Percentiles rank a stretch among this genome's conserved stretches.
These are phyloP conservation scores for Dacryopinax primogenitus DNA, from an alignment of 768 basidiomycete species.

Conservation along the genomic window DNA sequence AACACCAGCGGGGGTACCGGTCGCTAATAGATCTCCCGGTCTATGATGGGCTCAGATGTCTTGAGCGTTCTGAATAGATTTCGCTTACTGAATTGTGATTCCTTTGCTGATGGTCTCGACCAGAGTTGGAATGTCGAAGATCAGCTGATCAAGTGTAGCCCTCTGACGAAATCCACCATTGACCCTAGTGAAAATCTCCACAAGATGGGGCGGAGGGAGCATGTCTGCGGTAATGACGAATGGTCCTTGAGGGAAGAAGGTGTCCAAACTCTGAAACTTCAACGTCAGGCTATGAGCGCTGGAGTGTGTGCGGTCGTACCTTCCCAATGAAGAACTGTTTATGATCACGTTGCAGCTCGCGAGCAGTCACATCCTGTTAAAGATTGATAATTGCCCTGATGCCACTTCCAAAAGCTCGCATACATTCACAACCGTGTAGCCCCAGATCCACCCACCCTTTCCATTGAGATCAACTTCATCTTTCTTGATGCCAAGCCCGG, in stretches of 20 bases:
- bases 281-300: background rate
- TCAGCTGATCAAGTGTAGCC: conserved; percentile 20
- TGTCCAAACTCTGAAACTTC: conserved; percentile 17
- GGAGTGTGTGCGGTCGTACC: background rate
- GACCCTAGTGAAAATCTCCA: conserved; percentile 18
- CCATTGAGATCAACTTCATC: conserved; percentile 21
- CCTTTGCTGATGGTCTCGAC: conserved; percentile 22
- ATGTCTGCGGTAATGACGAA: conserved; percentile 18
- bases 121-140: conserved; percentile 24
- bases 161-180: conserved; percentile 21
- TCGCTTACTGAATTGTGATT: conserved; percentile 20
- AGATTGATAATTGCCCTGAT: background rate
- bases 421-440: conserved; percentile 16
- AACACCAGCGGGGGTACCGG: conserved; percentile 19
- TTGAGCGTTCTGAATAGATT: background rate
- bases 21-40: conserved; percentile 23
- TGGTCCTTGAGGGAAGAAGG: conserved; percentile 25
- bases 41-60: background rate
- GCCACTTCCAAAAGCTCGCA: background rate
- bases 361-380: conserved; percentile 21
- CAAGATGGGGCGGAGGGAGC: conserved; percentile 11
- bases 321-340: conserved; percentile 26
- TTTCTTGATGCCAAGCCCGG: conserved; percentile 20
- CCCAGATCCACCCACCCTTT: conserved; percentile 20
- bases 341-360: conserved; percentile 24